These are phyloP conservation scores for Aspergillus biplanus DNA, from an alignment of 495 filamentous ascomycete genomes.

Conservation along the genomic window DNA sequence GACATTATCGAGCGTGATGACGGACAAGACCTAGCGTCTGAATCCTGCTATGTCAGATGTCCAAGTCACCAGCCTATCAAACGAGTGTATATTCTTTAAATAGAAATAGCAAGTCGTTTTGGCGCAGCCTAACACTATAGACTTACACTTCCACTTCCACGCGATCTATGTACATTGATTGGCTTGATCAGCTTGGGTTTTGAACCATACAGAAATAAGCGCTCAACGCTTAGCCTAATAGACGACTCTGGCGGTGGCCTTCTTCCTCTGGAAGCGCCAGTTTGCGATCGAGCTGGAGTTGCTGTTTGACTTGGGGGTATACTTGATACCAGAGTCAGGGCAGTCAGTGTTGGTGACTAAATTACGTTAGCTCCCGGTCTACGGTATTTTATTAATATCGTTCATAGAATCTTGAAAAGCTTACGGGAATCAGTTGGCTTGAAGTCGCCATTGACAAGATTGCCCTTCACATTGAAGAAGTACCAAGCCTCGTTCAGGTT, in stretches of 20 bases:
- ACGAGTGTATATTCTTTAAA: neutral
- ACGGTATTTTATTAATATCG: too few species aligned
- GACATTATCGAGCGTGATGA: neutral
- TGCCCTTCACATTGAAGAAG: slow-evolving; percentile 74
- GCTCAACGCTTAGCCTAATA: neutral
- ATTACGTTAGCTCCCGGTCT: neutral
- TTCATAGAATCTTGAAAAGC: slow-evolving; percentile 17
- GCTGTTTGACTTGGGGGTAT: slow-evolving; percentile 54
- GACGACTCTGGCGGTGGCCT: neutral
- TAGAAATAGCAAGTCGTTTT: neutral
- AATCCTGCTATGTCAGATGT: neutral
- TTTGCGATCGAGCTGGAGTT: neutral
- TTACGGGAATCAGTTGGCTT: slow-evolving; percentile 56
- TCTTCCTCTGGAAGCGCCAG: neutral
- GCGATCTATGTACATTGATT: neutral
- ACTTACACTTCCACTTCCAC: neutral
- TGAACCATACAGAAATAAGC: neutral
- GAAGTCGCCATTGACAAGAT: slow-evolving; percentile 70
- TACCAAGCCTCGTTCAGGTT: slow-evolving; percentile 75
- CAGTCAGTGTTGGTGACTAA: slow-evolving; percentile 59
- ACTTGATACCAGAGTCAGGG: slow-evolving; percentile 59
- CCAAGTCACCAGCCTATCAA: neutral
- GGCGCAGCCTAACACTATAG: neutral
- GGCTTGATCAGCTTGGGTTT: neutral
- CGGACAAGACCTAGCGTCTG: neutral